Percentiles rank a stretch among this genome's conserved stretches.
Conservation (phyloP, 1,284 basidiomycete species). For the Heterobasidion annosum region DNA sequence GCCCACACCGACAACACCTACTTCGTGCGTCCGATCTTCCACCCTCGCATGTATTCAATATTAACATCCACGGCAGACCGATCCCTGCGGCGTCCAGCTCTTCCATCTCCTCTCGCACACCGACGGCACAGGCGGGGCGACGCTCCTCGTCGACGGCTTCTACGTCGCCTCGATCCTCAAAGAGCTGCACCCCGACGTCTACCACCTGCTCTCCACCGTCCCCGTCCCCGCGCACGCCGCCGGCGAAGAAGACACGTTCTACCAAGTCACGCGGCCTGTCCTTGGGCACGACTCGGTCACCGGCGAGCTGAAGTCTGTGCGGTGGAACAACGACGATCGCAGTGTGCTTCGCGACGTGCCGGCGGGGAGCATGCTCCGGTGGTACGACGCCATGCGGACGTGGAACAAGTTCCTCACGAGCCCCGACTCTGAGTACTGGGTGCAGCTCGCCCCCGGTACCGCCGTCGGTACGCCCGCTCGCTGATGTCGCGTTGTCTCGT, state of each 20-base stretch:
- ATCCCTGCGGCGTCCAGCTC: conserved; percentile 89
- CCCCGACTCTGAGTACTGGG: conserved; percentile 86
- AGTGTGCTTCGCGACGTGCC: conserved; percentile 65
- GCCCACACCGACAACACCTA: conserved; percentile 97
- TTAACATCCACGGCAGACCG: conserved; percentile 44
- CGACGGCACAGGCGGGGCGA: conserved; percentile 76
- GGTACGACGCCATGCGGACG: conserved; percentile 76
- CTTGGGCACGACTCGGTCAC: conserved; percentile 55
- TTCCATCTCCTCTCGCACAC: conserved; percentile 92
- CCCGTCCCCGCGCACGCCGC: conserved; percentile 84
- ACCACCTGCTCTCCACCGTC: conserved; percentile 62
- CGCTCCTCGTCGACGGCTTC: conserved; percentile 92
- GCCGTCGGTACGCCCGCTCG: conserved; percentile 55
- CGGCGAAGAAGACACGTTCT: conserved; percentile 61
- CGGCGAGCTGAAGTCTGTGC: conserved; percentile 66
- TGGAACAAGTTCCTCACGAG: conserved; percentile 78
- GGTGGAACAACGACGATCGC: conserved; percentile 96
- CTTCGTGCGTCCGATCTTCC: conserved; percentile 46
- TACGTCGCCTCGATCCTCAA: conserved; percentile 79
- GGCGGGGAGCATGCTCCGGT: conserved; percentile 54
- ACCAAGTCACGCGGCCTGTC: conserved; percentile 62
- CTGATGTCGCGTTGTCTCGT: not conserved
- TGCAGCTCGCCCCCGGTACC: conserved; percentile 80
- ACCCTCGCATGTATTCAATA: not conserved
- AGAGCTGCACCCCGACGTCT: conserved; percentile 66